Conservation (phyloP, 495 filamentous ascomycete species). For the Neurospora terricola region DNA sequence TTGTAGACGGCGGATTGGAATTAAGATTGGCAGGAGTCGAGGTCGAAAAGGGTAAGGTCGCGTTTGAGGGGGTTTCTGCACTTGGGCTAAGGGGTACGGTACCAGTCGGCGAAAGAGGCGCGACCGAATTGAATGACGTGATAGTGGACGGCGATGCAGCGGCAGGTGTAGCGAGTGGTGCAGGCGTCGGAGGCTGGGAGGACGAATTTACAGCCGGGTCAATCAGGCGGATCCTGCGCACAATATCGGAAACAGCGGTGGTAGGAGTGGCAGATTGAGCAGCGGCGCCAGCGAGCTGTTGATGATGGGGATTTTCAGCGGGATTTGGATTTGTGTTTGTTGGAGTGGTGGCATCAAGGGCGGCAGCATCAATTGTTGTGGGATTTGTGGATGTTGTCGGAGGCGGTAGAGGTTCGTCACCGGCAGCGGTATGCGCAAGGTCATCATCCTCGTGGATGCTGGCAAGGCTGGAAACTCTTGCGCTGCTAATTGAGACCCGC, state of each 20-base stretch:
- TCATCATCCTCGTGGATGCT: constrained; percentile 1
- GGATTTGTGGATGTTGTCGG: not conserved
- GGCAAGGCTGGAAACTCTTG: not conserved
- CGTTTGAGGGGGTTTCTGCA: not conserved
- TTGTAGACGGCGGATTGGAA: constrained; percentile 2
- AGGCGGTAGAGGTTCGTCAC: constrained; percentile 5
- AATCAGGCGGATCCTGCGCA: constrained; percentile 13
- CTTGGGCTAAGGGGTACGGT: not conserved
- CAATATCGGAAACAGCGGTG: not conserved
- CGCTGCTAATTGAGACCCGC: not conserved
- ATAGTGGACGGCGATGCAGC: not conserved
- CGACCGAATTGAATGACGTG: not conserved
- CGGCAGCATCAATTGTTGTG: not conserved
- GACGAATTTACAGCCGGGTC: constrained; percentile 8
- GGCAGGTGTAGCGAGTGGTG: not conserved
- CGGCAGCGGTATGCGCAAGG: not conserved
- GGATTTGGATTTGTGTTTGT: constrained; percentile 1
- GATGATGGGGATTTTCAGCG: not conserved
- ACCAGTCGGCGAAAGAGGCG: not conserved
- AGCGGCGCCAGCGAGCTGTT: not conserved
- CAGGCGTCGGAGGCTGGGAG: constrained; percentile 1
- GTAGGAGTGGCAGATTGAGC: not conserved
- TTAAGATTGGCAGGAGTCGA: not conserved
- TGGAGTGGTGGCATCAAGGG: not conserved
- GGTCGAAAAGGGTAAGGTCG: not conserved